Percentiles rank a stretch among this genome's conserved stretches.
phyloP scores from a whole-genome alignment of 495 filamentous ascomycete genomes.

The Penicillium atrosanguineum region DNA sequence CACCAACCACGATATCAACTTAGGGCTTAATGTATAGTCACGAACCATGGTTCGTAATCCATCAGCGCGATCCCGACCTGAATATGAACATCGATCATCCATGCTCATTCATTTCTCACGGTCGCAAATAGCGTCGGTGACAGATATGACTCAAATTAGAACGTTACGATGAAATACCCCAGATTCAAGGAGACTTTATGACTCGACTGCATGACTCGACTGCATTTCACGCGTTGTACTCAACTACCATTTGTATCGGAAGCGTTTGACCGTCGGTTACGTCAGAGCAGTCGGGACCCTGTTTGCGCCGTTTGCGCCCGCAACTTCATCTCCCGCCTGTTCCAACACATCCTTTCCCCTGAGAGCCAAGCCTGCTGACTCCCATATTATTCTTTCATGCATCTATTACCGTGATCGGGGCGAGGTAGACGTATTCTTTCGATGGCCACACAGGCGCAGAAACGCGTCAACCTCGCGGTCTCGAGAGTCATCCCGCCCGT shows the following conservation, averaged over 20 bases:
- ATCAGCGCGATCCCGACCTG: not conserved
- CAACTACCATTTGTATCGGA: not conserved
- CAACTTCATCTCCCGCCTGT: not conserved
- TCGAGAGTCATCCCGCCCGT: conserved; percentile 58
- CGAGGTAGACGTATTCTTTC: conserved; percentile 8
- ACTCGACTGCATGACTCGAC: not conserved
- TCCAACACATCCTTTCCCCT: not conserved
- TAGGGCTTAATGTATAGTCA: not conserved
- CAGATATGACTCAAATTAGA: not conserved
- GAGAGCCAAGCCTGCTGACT: not conserved
- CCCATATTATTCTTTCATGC: conserved; percentile 1
- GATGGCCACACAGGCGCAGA: conserved; percentile 36
- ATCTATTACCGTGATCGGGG: not conserved
- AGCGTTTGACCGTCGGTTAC: conserved; percentile 1
- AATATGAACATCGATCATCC: not conserved
- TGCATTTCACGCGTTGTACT: not conserved
- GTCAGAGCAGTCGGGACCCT: conserved; percentile 11
- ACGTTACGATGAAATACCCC: not conserved
- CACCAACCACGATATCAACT: not conserved
- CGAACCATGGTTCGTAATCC: not conserved
- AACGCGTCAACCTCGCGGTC: conserved; percentile 49
- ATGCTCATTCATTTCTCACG: not conserved
- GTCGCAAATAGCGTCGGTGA: not conserved
- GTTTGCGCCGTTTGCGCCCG: conserved; percentile 13
- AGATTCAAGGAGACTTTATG: not conserved